Conservation (phyloP, 2,329 filamentous ascomycete species). For the Botryotinia convoluta region DNA sequence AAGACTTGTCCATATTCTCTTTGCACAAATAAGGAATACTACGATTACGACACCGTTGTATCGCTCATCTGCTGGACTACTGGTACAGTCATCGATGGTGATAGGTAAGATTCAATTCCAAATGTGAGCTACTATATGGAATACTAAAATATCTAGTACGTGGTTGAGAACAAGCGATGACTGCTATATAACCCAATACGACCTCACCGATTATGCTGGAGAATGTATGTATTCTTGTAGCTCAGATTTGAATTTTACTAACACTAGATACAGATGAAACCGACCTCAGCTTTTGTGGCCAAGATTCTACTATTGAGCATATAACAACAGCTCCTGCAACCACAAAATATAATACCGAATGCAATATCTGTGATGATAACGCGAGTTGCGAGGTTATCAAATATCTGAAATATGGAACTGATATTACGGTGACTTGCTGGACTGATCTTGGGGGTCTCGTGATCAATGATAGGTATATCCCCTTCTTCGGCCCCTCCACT, state of each 20-base stretch:
- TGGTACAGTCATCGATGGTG: conserved; percentile 26
- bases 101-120: conserved; percentile 23
- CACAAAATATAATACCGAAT: conserved; percentile 27
- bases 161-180: conserved; percentile 29
- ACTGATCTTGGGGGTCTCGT: conserved; percentile 23
- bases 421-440: conserved; percentile 27
- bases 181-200: conserved; percentile 30
- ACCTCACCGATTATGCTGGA: conserved; percentile 25
- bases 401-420: conserved; percentile 24
- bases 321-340: conserved; percentile 23
- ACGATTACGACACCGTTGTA: conserved; percentile 21
- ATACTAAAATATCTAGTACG: conserved; percentile 17
- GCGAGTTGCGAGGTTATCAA: conserved; percentile 21
- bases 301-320: conserved; percentile 23
- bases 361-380: conserved; percentile 28
- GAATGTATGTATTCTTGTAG: conserved; percentile 21
- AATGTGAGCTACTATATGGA: not conserved
- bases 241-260: not conserved
- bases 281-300: conserved; percentile 26
- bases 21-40: conserved; percentile 27
- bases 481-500: not conserved
- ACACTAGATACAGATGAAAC: conserved; percentile 8
- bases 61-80: conserved; percentile 28
- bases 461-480: conserved; percentile 23
- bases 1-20: conserved; percentile 31